A percentile compares a stretch with the other conserved stretches of the same genome.
phyloP scores from a whole-genome alignment of 805 yeast genomes.

The Kodamaea kaohsiungensis region DNA sequence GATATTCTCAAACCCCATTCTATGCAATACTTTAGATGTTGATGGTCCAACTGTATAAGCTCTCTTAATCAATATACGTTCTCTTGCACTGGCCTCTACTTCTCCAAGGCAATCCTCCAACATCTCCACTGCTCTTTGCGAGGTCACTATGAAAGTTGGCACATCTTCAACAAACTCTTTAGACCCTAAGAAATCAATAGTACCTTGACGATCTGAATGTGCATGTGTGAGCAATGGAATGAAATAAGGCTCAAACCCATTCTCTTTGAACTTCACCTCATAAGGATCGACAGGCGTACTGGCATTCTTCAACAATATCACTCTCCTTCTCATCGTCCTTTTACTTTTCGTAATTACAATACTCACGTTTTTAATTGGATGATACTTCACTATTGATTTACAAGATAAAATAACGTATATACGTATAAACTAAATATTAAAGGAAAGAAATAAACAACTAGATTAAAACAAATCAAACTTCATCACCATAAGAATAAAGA shows the following conservation, averaged over 20 bases:
- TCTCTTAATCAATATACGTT: constrained; percentile 45
- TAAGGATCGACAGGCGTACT: constrained; percentile 73
- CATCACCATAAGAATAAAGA: constrained; percentile 1
- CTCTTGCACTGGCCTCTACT: constrained; percentile 20
- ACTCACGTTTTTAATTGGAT: neutral
- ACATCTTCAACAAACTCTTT: constrained; percentile 39
- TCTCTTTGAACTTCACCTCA: constrained; percentile 40
- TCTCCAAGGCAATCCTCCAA: constrained; percentile 46
- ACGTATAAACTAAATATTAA: neutral
- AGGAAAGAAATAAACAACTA: neutral
- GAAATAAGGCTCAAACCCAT: constrained; percentile 50
- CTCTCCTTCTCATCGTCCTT: constrained; percentile 3
- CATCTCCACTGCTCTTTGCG: constrained; percentile 90
- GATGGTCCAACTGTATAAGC: constrained; percentile 94
- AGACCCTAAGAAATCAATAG: constrained; percentile 46
- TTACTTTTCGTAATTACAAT: neutral
- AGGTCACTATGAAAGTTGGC: constrained; percentile 71
- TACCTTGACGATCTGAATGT: constrained; percentile 48
- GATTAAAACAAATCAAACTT: neutral
- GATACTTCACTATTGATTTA: neutral
- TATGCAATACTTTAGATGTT: constrained; percentile 58
- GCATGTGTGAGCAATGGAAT: constrained; percentile 75
- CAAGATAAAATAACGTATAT: neutral
- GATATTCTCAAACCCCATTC: constrained; percentile 66
- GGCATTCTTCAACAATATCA: constrained; percentile 68